Base-by-base conservation (phyloP, 2,329 filamentous ascomycete species). In the Neophaeococcomyces mojaviensis region DNA sequence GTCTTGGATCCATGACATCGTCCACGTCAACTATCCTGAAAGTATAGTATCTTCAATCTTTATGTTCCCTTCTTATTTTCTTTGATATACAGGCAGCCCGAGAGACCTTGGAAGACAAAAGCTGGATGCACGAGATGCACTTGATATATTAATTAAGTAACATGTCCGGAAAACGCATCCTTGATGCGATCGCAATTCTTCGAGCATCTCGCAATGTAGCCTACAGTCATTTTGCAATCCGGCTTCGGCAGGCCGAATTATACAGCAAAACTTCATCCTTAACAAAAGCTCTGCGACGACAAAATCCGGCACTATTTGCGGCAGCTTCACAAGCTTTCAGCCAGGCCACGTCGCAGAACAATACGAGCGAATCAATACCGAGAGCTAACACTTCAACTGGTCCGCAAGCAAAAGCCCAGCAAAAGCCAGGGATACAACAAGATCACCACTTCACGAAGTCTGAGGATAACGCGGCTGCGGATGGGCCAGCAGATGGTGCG, bases 151-250 rank as follows among this genome's bases (percentile, higher is more conserved):
- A 16, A 4, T 5, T 20, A 3, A 28, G 20, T 10, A 16, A 39
- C 18, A 78, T 78, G 74, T 69, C 73, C 45, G 73, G 73, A 47
- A 73, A 77, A 76, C 68, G 82, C 77, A 68, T 78, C 74, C 60
- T 88, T 61, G 86, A 89, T 68, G 70, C 84, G 57, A 79, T 81
- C 55, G 78, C 81, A 50, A 72, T 89, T 53, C 72, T 84, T 63
- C 79, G 76, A 69, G 84, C 80, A 61, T 82, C 84, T 41, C 77
- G 81, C 49, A 77, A 77, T 28, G 74, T 89, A 50, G 83, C 82
- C 58, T 71, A 65, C 64, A 77, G 79, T 61, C 80, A 83, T 59
- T 63, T 79, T 47, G 68, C 67, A 34, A 71, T 82, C 39, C 78
- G 79, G 18, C 69, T 72, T 44, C 72, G 74, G 45, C 80, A 85